phyloP scores from a whole-genome alignment of 1,284 basidiomycete genomes.

The Sphaerobolus stellatus region DNA sequence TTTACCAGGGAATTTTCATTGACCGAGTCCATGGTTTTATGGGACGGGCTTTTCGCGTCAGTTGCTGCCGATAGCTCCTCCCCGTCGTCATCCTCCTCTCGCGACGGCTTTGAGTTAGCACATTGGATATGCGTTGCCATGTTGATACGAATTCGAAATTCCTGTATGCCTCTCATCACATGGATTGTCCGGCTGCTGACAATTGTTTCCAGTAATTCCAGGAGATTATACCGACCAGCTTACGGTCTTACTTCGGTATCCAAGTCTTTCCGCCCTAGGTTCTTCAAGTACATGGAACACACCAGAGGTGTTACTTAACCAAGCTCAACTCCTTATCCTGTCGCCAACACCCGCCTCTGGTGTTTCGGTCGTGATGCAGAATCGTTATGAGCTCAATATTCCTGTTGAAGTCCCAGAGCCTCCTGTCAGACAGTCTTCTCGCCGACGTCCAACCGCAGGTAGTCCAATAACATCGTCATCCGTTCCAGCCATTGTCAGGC shows the following conservation, averaged over 20 bases:
- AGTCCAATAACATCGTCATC: conserved; percentile 1
- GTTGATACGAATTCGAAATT: conserved; percentile 87
- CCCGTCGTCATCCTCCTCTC: conserved; percentile 1
- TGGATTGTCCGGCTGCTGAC: conserved; percentile 1
- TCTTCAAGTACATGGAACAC: conserved; percentile 44
- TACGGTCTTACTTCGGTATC: conserved; percentile 82
- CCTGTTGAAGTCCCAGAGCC: conserved; percentile 60
- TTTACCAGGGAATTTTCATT: conserved; percentile 87
- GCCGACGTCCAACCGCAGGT: conserved; percentile 31
- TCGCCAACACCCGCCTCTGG: conserved; percentile 73
- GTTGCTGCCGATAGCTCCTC: conserved; percentile 48
- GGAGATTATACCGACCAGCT: conserved; percentile 84
- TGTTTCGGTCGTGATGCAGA: conserved; percentile 74
- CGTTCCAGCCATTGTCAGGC: conserved; percentile 18
- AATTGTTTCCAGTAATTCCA: conserved; percentile 63
- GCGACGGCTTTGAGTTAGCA: conserved; percentile 53
- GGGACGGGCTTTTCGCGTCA: conserved; percentile 90
- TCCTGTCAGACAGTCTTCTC: conserved; percentile 38
- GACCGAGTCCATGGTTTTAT: conserved; percentile 73
- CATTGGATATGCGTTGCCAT: conserved; percentile 89
- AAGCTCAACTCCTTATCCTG: conserved; percentile 78
- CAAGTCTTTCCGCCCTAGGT: conserved; percentile 44
- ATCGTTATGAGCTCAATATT: conserved; percentile 73
- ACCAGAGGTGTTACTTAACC: conserved; percentile 70
- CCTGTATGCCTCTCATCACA: conserved; percentile 50